Conservation (phyloP, 1,284 basidiomycete species). For the Puccinia brachypodii region DNA sequence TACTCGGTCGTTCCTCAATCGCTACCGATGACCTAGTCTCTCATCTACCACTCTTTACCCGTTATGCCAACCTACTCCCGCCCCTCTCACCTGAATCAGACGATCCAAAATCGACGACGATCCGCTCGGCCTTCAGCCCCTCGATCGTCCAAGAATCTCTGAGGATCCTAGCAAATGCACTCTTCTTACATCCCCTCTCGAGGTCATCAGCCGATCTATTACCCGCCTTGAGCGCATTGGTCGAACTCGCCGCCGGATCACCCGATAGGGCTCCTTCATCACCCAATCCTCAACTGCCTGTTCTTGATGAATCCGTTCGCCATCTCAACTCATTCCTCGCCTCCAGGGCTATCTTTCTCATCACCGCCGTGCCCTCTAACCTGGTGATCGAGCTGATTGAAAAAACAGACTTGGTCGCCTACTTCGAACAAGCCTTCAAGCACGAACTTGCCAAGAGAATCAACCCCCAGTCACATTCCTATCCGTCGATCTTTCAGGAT, state of each 20-base stretch:
- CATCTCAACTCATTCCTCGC: conserved; percentile 65
- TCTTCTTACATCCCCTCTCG: conserved; percentile 41
- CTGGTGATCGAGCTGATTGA: conserved; percentile 41
- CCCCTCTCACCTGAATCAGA: background rate
- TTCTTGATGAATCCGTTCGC: background rate
- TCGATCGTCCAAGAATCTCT: conserved; percentile 32
- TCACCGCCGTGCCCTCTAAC: conserved; percentile 50
- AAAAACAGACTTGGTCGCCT: conserved; percentile 60
- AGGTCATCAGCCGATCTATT: conserved; percentile 29
- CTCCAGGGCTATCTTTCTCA: conserved; percentile 72
- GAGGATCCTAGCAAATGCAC: conserved; percentile 30
- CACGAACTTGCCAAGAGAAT: conserved; percentile 66
- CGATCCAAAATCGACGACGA: conserved; percentile 5
- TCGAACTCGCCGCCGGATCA: conserved; percentile 8
- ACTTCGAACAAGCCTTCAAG: conserved; percentile 67
- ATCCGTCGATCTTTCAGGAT: conserved; percentile 65
- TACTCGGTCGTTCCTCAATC: conserved; percentile 14
- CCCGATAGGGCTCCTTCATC: background rate
- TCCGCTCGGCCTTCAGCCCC: background rate
- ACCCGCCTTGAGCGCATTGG: conserved; percentile 25
- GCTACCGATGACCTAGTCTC: conserved; percentile 23
- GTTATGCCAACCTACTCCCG: conserved; percentile 37
- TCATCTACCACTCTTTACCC: conserved; percentile 18
- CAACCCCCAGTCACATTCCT: conserved; percentile 59
- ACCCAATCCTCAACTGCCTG: background rate